Evolutionary conservation across 2,329 filamentous ascomycete species (phyloP).

Genomic region (Fusarium nygamai): DNA sequence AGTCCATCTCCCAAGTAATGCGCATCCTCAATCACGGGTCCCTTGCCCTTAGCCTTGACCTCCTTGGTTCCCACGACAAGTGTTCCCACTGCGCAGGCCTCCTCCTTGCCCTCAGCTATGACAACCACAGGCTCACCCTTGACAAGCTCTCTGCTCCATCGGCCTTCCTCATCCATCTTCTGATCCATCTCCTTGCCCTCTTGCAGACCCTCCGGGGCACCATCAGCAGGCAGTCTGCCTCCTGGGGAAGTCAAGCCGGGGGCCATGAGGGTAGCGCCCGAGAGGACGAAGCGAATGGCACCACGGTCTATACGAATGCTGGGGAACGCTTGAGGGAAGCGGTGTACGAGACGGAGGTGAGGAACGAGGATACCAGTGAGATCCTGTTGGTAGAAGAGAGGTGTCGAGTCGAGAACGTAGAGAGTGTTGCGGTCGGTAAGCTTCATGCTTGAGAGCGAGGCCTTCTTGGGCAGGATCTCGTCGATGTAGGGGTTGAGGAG

Average conservation of each 20-base stretch:
- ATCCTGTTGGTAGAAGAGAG: constrained; percentile 92
- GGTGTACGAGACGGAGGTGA: constrained; percentile 88
- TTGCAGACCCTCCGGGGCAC: constrained; percentile 45
- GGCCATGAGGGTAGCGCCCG: constrained; percentile 94
- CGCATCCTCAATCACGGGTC: constrained; percentile 90
- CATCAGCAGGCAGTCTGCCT: constrained; percentile 75
- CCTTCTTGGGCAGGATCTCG: constrained; percentile 94
- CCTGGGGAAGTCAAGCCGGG: constrained; percentile 88
- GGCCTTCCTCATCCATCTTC: constrained; percentile 58
- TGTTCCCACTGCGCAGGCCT: constrained; percentile 88
- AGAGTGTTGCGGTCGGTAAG: constrained; percentile 90
- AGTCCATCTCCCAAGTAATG: constrained; percentile 95
- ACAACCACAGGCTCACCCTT: constrained; percentile 89
- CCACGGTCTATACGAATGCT: constrained; percentile 92
- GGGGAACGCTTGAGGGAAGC: constrained; percentile 85
- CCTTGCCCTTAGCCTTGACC: constrained; percentile 94
- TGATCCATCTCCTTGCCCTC: constrained; percentile 57
- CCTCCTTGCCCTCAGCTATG: constrained; percentile 90
- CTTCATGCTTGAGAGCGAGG: constrained; percentile 89
- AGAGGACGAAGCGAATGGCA: constrained; percentile 95
- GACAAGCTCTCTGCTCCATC: constrained; percentile 74
- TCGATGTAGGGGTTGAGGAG: constrained; percentile 89
- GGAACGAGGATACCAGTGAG: constrained; percentile 80
- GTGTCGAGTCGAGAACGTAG: constrained; percentile 80
- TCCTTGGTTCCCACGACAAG: constrained; percentile 88